These are phyloP conservation scores for Zygosaccharomyces kombuchaensis DNA, from an alignment of 805 yeast genomes.

Conservation along the genomic window DNA sequence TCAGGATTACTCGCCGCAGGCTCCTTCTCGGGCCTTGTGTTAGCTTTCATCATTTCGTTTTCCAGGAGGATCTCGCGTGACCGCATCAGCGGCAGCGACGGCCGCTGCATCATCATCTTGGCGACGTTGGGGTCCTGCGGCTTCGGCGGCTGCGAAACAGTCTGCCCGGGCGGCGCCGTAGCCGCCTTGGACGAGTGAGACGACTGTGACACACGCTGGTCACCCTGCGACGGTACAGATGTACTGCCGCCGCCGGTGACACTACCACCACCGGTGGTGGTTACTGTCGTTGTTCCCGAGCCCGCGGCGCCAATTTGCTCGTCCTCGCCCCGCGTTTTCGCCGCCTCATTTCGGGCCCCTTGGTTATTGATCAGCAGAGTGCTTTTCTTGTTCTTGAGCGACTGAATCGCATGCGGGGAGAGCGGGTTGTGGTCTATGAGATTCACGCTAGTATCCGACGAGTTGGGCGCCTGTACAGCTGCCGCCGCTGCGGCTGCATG, in stretches of 20 bases:
- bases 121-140: neutral
- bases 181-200: conserved; percentile 11
- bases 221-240: neutral
- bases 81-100: conserved; percentile 21
- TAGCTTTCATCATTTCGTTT: conserved; percentile 7
- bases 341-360: neutral
- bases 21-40: conserved; percentile 5
- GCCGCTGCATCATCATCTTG: conserved; percentile 21
- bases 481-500: conserved; percentile 4
- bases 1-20: conserved; percentile 8
- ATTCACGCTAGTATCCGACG: conserved; percentile 11
- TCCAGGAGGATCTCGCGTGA: conserved; percentile 28
- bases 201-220: conserved; percentile 6
- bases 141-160: conserved; percentile 5
- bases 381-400: conserved; percentile 37
- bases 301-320: neutral
- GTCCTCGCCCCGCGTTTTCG: neutral
- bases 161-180: conserved; percentile 10
- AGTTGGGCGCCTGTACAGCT: neutral
- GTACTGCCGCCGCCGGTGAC: neutral
- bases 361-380: conserved; percentile 24
- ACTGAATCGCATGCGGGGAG: conserved; percentile 27
- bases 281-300: neutral
- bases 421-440: conserved; percentile 29
- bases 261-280: neutral